Evolutionary conservation across 2,329 filamentous ascomycete species (phyloP).

Genomic region (Exophiala calicioides): DNA sequence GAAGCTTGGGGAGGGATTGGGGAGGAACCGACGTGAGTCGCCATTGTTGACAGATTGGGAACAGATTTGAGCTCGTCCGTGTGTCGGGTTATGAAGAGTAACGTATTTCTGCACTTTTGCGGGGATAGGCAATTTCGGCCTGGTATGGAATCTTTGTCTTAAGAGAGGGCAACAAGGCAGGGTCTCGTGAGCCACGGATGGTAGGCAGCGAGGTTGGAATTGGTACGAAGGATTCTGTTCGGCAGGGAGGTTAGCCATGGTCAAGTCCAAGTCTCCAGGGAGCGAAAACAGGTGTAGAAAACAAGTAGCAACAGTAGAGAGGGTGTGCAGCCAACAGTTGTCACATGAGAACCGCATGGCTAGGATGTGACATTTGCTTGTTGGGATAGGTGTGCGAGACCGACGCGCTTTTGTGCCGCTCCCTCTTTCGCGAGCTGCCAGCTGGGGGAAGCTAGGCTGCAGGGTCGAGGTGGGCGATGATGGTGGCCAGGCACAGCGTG

Average conservation of each 20-base stretch:
- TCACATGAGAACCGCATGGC: conserved; percentile 25
- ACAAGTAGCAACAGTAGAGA: conserved; percentile 10
- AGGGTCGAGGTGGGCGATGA: background rate
- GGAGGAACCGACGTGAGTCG: conserved; percentile 9
- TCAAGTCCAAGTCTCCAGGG: conserved; percentile 1
- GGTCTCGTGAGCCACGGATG: conserved; percentile 32
- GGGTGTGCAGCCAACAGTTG: conserved; percentile 20
- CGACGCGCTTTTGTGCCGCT: conserved; percentile 3
- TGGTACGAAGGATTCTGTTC: conserved; percentile 6
- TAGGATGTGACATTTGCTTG: no score
- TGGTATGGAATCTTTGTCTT: conserved; percentile 3
- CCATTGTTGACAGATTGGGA: conserved; percentile 5
- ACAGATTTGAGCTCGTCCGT: background rate
- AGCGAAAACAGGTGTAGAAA: background rate
- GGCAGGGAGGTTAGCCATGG: conserved; percentile 22
- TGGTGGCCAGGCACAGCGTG: conserved; percentile 1
- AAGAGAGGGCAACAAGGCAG: conserved; percentile 30
- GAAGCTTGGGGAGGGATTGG: conserved; percentile 8
- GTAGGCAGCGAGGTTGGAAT: conserved; percentile 23
- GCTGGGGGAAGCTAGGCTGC: background rate
- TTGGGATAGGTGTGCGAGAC: background rate
- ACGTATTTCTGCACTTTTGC: background rate
- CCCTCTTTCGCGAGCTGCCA: no score
- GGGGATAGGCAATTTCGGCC: conserved; percentile 5
- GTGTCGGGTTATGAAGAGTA: background rate